Evolutionary conservation across 306 rosid species (phyloP), one percentile per base, ranked within the genome.

Genomic region (Boehmeria nivea): DNA sequence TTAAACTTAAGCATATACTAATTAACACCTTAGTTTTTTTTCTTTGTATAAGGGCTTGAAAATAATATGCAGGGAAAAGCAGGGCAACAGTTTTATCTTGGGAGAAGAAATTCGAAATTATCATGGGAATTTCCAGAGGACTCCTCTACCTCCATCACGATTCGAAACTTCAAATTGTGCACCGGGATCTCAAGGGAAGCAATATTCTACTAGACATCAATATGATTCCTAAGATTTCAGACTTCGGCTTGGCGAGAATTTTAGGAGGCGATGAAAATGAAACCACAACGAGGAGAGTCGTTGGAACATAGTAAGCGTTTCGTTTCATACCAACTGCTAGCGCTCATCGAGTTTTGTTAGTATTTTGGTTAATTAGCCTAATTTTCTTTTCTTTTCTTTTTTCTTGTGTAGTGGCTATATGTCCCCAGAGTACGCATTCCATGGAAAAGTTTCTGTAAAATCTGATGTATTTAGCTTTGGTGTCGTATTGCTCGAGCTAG

Each of bases 171-270:
- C n/a, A n/a, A n/a, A n/a, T n/a, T n/a, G n/a, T n/a, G n/a, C n/a
- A n/a, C n/a, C n/a, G n/a, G n/a, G n/a, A n/a, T n/a, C n/a, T n/a
- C n/a, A n/a, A n/a, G n/a, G n/a, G n/a, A n/a, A n/a, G n/a, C n/a
- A n/a, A n/a, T n/a, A n/a, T n/a, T n/a, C n/a, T n/a, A n/a, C n/a
- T n/a, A n/a, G n/a, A n/a, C n/a, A n/a, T n/a, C n/a, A n/a, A n/a
- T n/a, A n/a, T n/a, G n/a, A n/a, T n/a, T n/a, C n/a, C n/a, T n/a
- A n/a, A n/a, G n/a, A n/a, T n/a, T n/a, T n/a, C n/a, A n/a, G n/a
- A n/a, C n/a, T n/a, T n/a, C n/a, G n/a, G n/a, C 37, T 51, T 51
- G 12, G 57, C 57, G 28, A 51, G 57, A n/a, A 25, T 17, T 27
- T 51, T 51, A 12, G 16, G 12, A 25, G 57, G 13, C 12, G 57